Evolutionary conservation across 2,329 filamentous ascomycete genomes (phyloP), one percentile per base, ranked within the genome.

Genomic region (Dothistroma pini): DNA sequence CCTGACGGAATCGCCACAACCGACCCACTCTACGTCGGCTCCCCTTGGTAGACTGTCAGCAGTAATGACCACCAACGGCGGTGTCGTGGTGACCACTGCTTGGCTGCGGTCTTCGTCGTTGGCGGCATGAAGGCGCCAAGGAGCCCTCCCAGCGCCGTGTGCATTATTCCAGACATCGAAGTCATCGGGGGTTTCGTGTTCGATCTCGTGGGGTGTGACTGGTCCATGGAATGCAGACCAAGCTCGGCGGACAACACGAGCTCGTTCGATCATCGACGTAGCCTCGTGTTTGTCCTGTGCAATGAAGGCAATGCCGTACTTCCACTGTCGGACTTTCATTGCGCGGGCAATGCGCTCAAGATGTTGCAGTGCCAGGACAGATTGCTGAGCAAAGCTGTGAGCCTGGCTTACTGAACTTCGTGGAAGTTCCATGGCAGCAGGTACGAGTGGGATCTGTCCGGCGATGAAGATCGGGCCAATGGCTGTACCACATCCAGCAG

Each of bases 381-480:
- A 80, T 71, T 93, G 87, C 32, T 85, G n/a, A 10, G 50, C 32
- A 50, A 73, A 72, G 10, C 31, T 50, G 7, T 55, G 41, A 12
- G 31, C 19, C n/a, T 49, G 41, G 16, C 49, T 29, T 7, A 25
- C 48, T 11, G 48, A 49, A 14, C 52, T 29, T 16, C 41, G 22
- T 25, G 81, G 69, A 1, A 90, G 74, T 2, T 76, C 70, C 93
- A 97, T 97, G 4, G 84, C 88, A 4, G 87, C 83, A 0, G 95
- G 93, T 5, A 93, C 77, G 3, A 99, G 83, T 1, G 93, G 91
- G 54, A 99, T 97, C 75, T 97, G 95, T 0, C 95, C 95, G 0
- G 95, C 93, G 38, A 97, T 82, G 58, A 86, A 87, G 16, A 93
- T 79, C 10, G 84, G 8, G 21, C 53, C 53, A 25, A 35, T 14